phyloP scores from a whole-genome alignment of 176 grass and related monocot species.

The Tillandsia fasciculata region DNA sequence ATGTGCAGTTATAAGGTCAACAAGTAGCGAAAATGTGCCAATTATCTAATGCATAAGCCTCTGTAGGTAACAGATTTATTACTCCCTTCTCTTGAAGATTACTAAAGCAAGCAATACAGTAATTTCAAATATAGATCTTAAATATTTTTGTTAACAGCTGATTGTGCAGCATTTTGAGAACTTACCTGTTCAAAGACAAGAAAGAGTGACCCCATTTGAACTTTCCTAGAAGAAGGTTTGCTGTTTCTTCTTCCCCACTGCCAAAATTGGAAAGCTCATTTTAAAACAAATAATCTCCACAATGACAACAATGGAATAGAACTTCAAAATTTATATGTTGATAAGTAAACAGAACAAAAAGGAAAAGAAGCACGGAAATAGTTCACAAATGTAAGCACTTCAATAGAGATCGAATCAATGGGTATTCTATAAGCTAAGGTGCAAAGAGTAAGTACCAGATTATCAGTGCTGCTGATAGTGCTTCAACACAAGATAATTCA shows the following conservation, averaged over 20 bases:
- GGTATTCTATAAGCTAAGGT: not conserved
- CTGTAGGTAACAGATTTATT: not conserved
- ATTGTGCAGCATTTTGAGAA: conserved; percentile 9
- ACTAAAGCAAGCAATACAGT: not conserved
- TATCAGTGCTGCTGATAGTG: conserved; percentile 90
- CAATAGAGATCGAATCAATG: not conserved
- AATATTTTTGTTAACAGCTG: not conserved
- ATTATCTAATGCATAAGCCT: not conserved
- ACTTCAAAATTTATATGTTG: not conserved
- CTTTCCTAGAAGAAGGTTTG: conserved; percentile 60
- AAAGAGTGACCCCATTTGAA: conserved; percentile 98
- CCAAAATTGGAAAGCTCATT: conserved; percentile 13
- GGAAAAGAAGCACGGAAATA: not conserved
- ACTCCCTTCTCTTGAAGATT: not conserved
- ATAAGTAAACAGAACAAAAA: not conserved
- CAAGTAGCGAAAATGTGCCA: not conserved
- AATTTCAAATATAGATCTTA: not conserved
- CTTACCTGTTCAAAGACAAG: conserved; percentile 87
- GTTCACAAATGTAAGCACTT: not conserved
- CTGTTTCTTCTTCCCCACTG: conserved; percentile 76
- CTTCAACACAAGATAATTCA: conserved; percentile 94
- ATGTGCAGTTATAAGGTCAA: not conserved
- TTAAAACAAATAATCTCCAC: not conserved
- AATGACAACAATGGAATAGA: not conserved
- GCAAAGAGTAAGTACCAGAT: conserved; percentile 56